phyloP scores from a whole-genome alignment of 2,329 filamentous ascomycete species.

The Parastagonospora avenae region DNA sequence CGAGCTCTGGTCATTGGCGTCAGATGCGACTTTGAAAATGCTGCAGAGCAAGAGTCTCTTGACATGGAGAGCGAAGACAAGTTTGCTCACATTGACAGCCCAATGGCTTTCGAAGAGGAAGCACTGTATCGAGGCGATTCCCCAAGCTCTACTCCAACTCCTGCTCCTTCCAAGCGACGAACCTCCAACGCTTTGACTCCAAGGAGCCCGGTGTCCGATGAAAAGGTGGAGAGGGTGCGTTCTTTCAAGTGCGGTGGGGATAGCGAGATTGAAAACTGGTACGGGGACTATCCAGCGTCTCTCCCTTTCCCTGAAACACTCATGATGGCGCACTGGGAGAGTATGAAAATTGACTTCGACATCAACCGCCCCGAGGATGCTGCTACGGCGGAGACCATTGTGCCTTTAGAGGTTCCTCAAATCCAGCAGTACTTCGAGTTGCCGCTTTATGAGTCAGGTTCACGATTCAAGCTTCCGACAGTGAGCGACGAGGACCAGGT shows the following conservation, averaged over 20 bases:
- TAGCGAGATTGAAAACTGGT: conserved; percentile 29
- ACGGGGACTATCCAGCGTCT: conserved; percentile 21
- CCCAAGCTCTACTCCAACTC: not conserved
- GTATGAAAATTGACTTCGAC: conserved; percentile 33
- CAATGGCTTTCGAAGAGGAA: not conserved
- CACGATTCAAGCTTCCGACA: conserved; percentile 32
- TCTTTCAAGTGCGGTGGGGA: conserved; percentile 32
- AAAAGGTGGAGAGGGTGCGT: conserved; percentile 7
- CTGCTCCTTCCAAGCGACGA: not conserved
- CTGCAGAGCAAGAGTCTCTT: conserved; percentile 8
- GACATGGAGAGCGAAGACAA: conserved; percentile 9
- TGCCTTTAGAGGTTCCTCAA: conserved; percentile 19
- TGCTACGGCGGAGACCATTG: conserved; percentile 15
- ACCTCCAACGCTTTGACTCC: not conserved
- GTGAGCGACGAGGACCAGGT: conserved; percentile 1
- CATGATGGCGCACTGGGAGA: conserved; percentile 37
- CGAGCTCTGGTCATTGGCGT: conserved; percentile 25
- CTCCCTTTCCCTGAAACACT: conserved; percentile 37
- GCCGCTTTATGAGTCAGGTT: conserved; percentile 33
- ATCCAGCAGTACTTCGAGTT: conserved; percentile 14
- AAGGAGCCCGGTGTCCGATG: not conserved
- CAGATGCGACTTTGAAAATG: conserved; percentile 17
- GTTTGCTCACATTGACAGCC: conserved; percentile 6
- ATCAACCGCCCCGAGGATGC: conserved; percentile 21
- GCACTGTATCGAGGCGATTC: conserved; percentile 3